phyloP scores from a whole-genome alignment of 139 green algal genomes.

The Chlamydomonas sp. region DNA sequence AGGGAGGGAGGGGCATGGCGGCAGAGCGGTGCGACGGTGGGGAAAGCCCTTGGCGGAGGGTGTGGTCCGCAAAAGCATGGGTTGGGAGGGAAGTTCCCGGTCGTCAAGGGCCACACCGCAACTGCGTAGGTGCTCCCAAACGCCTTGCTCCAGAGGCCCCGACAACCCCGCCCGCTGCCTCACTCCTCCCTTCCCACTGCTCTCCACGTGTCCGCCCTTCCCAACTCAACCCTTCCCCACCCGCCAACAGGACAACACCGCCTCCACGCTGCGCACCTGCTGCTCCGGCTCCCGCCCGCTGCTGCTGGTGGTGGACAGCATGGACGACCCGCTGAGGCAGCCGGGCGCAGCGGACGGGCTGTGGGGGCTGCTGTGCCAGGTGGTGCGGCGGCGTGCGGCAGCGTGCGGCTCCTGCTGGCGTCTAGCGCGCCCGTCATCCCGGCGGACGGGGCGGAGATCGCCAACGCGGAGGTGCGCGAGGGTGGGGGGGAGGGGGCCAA shows the following conservation, averaged over 20 bases:
- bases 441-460: conserved; percentile 4
- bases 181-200: neutral
- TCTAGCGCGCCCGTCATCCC: neutral
- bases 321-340: conserved; percentile 19
- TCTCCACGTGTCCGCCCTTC: too few species aligned
- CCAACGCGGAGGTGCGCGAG: conserved; percentile 14
- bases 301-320: conserved; percentile 35
- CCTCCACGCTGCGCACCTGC: conserved; percentile 27
- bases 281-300: conserved; percentile 13
- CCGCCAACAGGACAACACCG: conserved; percentile 19
- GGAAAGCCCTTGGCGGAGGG: neutral
- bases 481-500: neutral
- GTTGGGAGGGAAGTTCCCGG: too few species aligned
- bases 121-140: too few species aligned
- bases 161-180: neutral
- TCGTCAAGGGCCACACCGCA: too few species aligned
- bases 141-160: neutral
- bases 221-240: neutral
- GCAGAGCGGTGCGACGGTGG: neutral
- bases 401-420: conserved; percentile 19
- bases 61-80: too few species aligned
- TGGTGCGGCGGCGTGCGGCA: neutral
- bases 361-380: conserved; percentile 14
- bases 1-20: neutral
- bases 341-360: conserved; percentile 17